A percentile compares a stretch with the other conserved stretches of the same genome.
These are phyloP conservation scores for Collybia mongolica DNA, from an alignment of 768 basidiomycete genomes.

Conservation along the genomic window DNA sequence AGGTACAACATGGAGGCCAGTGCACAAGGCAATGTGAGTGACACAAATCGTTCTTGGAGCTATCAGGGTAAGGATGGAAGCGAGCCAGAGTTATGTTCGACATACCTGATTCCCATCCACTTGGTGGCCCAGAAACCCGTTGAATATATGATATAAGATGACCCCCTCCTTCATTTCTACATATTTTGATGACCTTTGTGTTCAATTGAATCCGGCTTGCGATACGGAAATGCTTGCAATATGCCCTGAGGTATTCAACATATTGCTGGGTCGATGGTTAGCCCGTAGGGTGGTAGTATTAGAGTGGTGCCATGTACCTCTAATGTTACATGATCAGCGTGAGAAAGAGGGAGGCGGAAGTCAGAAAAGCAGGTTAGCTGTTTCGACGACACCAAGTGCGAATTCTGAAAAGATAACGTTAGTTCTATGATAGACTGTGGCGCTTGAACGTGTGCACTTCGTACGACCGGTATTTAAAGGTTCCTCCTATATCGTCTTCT, in stretches of 20 bases:
- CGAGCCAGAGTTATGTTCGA: not conserved
- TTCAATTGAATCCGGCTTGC: constrained; percentile 32
- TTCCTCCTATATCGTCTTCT: constrained; percentile 50
- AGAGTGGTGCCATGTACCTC: constrained; percentile 22
- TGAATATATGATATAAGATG: constrained; percentile 35
- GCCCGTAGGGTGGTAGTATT: not conserved
- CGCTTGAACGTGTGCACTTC: constrained; percentile 24
- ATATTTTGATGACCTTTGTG: constrained; percentile 37
- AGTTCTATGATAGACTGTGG: not conserved
- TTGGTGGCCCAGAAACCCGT: constrained; percentile 9
- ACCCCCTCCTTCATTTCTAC: constrained; percentile 27
- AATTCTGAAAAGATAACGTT: constrained; percentile 30
- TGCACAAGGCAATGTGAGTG: constrained; percentile 47
- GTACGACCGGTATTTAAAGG: constrained; percentile 49
- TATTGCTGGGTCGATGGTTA: constrained; percentile 33
- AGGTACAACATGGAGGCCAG: constrained; percentile 56
- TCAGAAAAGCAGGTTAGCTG: constrained; percentile 62
- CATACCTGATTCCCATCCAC: constrained; percentile 28
- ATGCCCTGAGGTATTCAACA: constrained; percentile 47
- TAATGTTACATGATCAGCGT: constrained; percentile 47
- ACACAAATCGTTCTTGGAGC: constrained; percentile 30
- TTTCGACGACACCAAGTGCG: constrained; percentile 53
- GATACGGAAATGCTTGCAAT: constrained; percentile 41
- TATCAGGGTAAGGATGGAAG: constrained; percentile 6
- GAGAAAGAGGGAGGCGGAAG: constrained; percentile 47